These are phyloP conservation scores for Neurospora sp. DNA, from an alignment of 495 filamentous ascomycete genomes.

Conservation along the genomic window DNA sequence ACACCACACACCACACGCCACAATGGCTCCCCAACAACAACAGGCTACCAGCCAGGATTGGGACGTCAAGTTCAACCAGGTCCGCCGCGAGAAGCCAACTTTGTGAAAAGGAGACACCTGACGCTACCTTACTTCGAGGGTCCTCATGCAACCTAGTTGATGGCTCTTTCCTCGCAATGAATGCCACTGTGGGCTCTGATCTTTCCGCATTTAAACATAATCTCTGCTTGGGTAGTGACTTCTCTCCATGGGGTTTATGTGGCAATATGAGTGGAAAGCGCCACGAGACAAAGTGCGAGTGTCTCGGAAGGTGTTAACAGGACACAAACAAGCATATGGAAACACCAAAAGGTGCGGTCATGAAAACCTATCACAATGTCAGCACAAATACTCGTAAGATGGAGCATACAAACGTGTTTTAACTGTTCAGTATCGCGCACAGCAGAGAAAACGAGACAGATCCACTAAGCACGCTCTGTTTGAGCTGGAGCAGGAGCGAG, in stretches of 20 bases:
- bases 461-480: too few species aligned
- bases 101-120: neutral
- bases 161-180: neutral
- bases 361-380: too few species aligned
- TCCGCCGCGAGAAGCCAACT: conserved; percentile 54
- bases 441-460: too few species aligned
- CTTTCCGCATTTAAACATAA: neutral
- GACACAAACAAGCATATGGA: too few species aligned
- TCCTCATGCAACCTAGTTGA: neutral
- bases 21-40: conserved; percentile 42
- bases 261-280: neutral
- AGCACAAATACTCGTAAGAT: too few species aligned
- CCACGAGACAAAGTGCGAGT: neutral
- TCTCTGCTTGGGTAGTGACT: neutral
- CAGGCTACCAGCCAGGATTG: conserved; percentile 49
- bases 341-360: too few species aligned
- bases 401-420: too few species aligned
- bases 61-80: conserved; percentile 71
- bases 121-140: neutral
- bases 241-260: neutral
- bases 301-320: neutral
- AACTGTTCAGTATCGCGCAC: too few species aligned
- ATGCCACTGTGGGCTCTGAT: neutral
- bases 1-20: conserved; percentile 7
- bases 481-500: too few species aligned